These are phyloP conservation scores for Lablab purpureus DNA, from an alignment of 306 rosid species.

Conservation along the genomic window DNA sequence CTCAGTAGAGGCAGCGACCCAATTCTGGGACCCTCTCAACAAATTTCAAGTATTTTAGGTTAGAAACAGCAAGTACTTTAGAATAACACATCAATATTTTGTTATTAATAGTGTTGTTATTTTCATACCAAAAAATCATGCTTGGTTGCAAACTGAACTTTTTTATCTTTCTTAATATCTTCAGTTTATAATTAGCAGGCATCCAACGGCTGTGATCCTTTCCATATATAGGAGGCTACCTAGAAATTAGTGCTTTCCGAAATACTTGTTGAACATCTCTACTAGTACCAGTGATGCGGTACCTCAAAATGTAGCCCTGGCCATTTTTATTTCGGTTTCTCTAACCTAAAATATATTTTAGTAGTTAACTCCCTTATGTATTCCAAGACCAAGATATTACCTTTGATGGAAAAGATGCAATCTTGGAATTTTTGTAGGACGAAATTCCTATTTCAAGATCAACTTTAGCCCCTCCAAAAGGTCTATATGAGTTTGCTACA, in stretches of 20 bases:
- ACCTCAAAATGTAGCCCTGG: slow-evolving; percentile 33
- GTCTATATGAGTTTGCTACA: slow-evolving; percentile 38
- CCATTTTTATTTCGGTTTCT: slow-evolving; percentile 14
- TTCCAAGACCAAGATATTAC: slow-evolving; percentile 47
- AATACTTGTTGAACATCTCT: slow-evolving; percentile 35
- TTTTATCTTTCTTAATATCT: slow-evolving; percentile 42
- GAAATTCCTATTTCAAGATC: slow-evolving; percentile 46
- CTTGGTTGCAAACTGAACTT: slow-evolving; percentile 17
- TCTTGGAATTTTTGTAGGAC: slow-evolving; percentile 42
- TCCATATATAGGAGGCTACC: slow-evolving; percentile 22
- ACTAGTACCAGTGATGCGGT: slow-evolving; percentile 22
- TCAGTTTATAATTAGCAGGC: slow-evolving; percentile 33
- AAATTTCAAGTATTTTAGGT: slow-evolving; percentile 23
- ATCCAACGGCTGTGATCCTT: slow-evolving; percentile 29
- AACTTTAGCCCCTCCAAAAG: slow-evolving; percentile 49
- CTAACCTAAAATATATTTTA: slow-evolving; percentile 1
- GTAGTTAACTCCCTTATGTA: slow-evolving; percentile 27
- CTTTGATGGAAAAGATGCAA: slow-evolving; percentile 38
- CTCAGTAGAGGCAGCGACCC: slow-evolving; percentile 10
- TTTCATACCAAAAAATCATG: slow-evolving; percentile 28
- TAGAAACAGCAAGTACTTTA: slow-evolving; percentile 21
- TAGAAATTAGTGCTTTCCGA: slow-evolving; percentile 22
- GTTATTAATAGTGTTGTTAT: slow-evolving; percentile 14
- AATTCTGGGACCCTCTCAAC: slow-evolving; percentile 17
- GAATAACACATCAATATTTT: neutral